Evolutionary conservation across 2,329 filamentous ascomycete species (phyloP).

Genomic region (Helotiales sp.): DNA sequence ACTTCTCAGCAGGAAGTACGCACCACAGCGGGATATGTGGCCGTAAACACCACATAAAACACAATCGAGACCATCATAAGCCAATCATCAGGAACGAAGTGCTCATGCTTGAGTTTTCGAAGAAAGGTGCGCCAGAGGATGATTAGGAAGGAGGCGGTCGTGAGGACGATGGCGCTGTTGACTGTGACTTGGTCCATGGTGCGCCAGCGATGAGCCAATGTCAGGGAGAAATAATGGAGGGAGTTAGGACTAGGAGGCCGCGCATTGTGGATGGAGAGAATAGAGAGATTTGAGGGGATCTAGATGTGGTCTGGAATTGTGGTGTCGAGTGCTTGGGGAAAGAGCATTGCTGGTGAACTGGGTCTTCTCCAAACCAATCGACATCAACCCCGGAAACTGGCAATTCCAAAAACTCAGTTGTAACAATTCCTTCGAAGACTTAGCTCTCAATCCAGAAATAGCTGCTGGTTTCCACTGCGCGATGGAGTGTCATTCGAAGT

Average conservation of each 20-base stretch:
- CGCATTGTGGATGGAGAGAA: too few relatives aligned
- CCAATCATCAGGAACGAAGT: constrained; percentile 32
- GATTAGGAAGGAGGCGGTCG: constrained; percentile 27
- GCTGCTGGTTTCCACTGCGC: constrained; percentile 44
- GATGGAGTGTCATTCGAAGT: constrained; percentile 48
- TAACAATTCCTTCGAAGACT: constrained; percentile 43
- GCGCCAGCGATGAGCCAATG: not conserved
- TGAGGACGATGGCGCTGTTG: constrained; percentile 28
- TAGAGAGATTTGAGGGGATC: too few relatives aligned
- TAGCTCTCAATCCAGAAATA: constrained; percentile 41
- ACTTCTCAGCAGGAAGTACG: not conserved
- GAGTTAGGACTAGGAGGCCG: not conserved
- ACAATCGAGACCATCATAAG: constrained; percentile 29
- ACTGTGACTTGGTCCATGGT: constrained; percentile 19
- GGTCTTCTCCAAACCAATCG: too few relatives aligned
- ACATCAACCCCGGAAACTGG: constrained; percentile 43
- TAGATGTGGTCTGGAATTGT: too few relatives aligned
- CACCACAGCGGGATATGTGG: constrained; percentile 25
- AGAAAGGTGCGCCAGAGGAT: constrained; percentile 31
- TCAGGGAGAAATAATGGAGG: not conserved
- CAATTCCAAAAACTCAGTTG: constrained; percentile 42
- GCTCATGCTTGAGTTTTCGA: constrained; percentile 33
- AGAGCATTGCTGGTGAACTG: too few relatives aligned
- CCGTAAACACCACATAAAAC: constrained; percentile 25
- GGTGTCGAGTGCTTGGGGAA: too few relatives aligned